Evolutionary conservation across 2,329 filamentous ascomycete species (phyloP).

Genomic region (Torrubiella hemipterigena): DNA sequence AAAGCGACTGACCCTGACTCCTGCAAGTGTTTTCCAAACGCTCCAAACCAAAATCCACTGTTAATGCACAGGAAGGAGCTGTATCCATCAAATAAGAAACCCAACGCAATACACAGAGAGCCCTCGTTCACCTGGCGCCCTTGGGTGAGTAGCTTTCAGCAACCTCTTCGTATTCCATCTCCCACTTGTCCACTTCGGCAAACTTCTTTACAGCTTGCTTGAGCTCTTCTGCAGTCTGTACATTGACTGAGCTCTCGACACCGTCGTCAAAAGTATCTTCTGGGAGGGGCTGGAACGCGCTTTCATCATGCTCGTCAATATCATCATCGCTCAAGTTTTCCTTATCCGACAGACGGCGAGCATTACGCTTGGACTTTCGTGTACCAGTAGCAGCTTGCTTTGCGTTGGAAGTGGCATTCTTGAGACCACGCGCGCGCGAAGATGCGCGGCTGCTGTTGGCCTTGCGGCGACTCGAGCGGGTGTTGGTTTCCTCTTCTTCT

Average conservation of each 20-base stretch:
- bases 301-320: conserved; percentile 20
- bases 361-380: conserved; percentile 21
- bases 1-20: no score
- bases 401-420: conserved; percentile 9
- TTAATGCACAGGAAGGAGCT: no score
- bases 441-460: conserved; percentile 7
- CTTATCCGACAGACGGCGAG: conserved; percentile 40
- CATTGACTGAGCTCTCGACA: conserved; percentile 23
- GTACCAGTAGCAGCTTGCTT: conserved; percentile 7
- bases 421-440: conserved; percentile 5
- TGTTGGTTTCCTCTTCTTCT: conserved; percentile 37
- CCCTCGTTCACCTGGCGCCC: conserved; percentile 4
- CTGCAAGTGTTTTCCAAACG: no score
- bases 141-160: conserved; percentile 23
- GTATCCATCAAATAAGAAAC: no score
- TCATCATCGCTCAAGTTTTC: conserved; percentile 36
- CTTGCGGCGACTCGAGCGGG: conserved; percentile 14
- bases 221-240: conserved; percentile 38
- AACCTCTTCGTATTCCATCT: conserved; percentile 55
- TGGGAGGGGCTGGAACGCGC: conserved; percentile 27
- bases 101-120: not conserved
- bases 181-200: conserved; percentile 57
- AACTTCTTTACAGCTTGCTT: conserved; percentile 51
- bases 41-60: no score
- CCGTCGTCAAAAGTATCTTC: conserved; percentile 31